These are phyloP conservation scores for Botrytis hyacinthi DNA, from an alignment of 2,329 filamentous ascomycete species.

Conservation along the genomic window DNA sequence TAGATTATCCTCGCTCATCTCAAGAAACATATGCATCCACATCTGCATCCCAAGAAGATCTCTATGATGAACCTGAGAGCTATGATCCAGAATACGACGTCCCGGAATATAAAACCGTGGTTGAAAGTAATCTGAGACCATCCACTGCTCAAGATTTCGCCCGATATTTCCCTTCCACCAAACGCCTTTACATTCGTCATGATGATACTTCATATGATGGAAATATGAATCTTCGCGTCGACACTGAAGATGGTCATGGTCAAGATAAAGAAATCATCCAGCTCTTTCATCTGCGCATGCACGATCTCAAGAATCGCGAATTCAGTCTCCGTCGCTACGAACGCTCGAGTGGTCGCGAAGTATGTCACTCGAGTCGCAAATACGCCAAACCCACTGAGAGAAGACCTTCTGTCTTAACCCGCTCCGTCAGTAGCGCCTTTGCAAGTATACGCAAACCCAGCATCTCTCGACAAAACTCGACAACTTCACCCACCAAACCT, in stretches of 20 bases:
- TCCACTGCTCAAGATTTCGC: conserved; percentile 82
- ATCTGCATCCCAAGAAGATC: conserved; percentile 55
- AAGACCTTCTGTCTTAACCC: conserved; percentile 41
- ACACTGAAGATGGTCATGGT: conserved; percentile 63
- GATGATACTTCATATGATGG: conserved; percentile 88
- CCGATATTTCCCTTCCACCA: conserved; percentile 79
- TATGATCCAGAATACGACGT: conserved; percentile 40
- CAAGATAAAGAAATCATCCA: conserved; percentile 61
- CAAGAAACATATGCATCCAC: conserved; percentile 78
- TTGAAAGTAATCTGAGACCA: conserved; percentile 65
- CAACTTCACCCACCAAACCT: conserved; percentile 22
- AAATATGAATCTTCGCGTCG: conserved; percentile 93
- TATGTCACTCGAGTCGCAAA: conserved; percentile 79
- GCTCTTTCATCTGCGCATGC: conserved; percentile 93
- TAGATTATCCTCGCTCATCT: conserved; percentile 40
- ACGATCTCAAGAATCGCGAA: conserved; percentile 80
- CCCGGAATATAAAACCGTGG: conserved; percentile 52
- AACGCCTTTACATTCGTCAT: conserved; percentile 78
- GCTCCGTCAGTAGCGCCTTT: conserved; percentile 58
- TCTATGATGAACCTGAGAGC: conserved; percentile 50
- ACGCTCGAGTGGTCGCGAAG: conserved; percentile 86
- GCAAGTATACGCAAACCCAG: conserved; percentile 48
- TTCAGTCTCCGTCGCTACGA: conserved; percentile 92
- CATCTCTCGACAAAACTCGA: conserved; percentile 41
- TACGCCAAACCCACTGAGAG: conserved; percentile 54